Base-by-base conservation (phyloP, 441 rosid species). In the Hura crepitans region DNA sequence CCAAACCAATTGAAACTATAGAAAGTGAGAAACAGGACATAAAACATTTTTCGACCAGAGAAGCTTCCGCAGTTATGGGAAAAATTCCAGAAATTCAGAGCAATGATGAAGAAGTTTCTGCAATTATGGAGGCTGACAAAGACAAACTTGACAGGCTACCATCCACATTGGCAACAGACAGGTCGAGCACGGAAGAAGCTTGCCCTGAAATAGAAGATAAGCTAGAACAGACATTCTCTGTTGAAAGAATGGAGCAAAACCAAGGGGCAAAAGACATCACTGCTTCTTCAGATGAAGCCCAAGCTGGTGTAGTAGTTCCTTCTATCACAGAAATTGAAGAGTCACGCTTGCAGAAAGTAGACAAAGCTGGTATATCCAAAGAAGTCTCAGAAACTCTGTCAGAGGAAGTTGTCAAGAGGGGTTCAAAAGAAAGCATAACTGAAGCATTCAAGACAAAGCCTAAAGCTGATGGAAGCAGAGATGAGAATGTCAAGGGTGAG, bases 21-120 rank as follows among this genome's bases (percentile, higher is more conserved):
- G 81, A 42, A 68, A 53, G 27, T 54, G 79, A 71, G 63, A 61
- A 69, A n/a, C 72, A 73, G 31, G 61, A 58, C 46, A 46, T 47
- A 30, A 7, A 13, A 23, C 1, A 39, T 53, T 51, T 57, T 30
- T 22, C 65, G 25, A 39, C 28, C 22, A 73, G 50, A 70, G 76
- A 73, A 39, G 49, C 33, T 10, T 65, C 66, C 66, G 56, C 72
- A 22, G 57, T 31, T 2, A 45, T 51, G 60, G 74, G 55, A 69
- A 71, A 62, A 74, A 64, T 55, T 73, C 35, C 56, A 62, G 77
- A 62, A 54, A 66, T 42, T 68, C 74, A 77, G 66, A 82, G 62
- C 22, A 60, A 72, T 28, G 69, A 57, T 43, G 65, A 51, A 69
- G 76, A 72, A 60, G 68, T 2, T 37, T n/a, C 55, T 33, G 62